These are phyloP conservation scores for Fusarium sp. DNA, from an alignment of 2,329 filamentous ascomycete genomes.

Conservation along the genomic window DNA sequence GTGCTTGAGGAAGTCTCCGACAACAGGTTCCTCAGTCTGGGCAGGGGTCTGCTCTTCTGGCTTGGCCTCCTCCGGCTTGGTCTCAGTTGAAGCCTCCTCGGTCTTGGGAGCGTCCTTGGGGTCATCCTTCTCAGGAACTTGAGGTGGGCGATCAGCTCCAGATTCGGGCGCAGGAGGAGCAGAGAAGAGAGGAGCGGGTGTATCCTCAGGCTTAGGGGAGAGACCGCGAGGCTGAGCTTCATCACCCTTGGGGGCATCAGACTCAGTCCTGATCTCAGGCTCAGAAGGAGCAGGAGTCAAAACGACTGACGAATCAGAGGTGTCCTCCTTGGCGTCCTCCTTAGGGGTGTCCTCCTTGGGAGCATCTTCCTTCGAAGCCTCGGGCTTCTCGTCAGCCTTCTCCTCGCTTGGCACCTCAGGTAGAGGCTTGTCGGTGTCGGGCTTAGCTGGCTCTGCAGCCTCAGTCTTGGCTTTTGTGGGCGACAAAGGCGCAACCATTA, in stretches of 20 bases:
- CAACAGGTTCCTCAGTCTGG: conserved; percentile 70
- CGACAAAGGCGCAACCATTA: conserved; percentile 68
- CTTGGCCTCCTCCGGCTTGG: conserved; percentile 5
- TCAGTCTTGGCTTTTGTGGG: conserved; percentile 56
- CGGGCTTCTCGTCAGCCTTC: conserved; percentile 10
- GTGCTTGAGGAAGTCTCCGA: conserved; percentile 94
- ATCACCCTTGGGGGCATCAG: conserved; percentile 23
- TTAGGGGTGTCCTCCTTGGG: conserved; percentile 22
- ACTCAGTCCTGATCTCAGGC: conserved; percentile 33
- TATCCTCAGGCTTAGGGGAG: conserved; percentile 72
- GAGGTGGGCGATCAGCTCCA: conserved; percentile 41
- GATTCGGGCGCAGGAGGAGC: conserved; percentile 46
- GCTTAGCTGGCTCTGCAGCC: conserved; percentile 37
- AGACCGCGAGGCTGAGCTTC: conserved; percentile 46
- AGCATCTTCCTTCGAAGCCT: neutral
- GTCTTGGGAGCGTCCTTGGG: neutral
- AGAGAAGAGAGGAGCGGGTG: conserved; percentile 70
- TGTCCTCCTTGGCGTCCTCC: conserved; percentile 12
- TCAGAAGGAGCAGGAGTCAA: conserved; percentile 42
- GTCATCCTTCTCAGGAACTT: conserved; percentile 34
- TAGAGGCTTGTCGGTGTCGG: conserved; percentile 10
- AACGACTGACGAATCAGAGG: conserved; percentile 36
- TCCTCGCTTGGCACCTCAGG: conserved; percentile 11
- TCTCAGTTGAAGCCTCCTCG: conserved; percentile 9
- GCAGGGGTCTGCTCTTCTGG: conserved; percentile 27